Evolutionary conservation across 2,329 filamentous ascomycete genomes (phyloP), one percentile per base, ranked within the genome.

Genomic region (Hawksworthiomyces lignivorus): DNA sequence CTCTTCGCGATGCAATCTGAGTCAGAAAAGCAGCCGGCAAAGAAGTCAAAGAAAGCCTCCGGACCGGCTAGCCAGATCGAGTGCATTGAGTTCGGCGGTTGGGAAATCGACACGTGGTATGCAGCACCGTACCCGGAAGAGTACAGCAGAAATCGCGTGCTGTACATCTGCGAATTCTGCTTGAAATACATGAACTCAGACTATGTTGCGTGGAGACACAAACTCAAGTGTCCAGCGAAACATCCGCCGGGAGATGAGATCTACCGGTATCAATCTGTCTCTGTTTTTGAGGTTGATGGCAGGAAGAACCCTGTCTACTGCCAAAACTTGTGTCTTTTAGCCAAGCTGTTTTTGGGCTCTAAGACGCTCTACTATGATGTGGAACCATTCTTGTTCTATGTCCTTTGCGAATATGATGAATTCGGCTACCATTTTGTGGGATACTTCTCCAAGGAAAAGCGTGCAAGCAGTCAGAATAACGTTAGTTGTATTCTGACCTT

Each of bases 121-220:
- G 90, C 92, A 22, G 92, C 92, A 29, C 94, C 92, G 11, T 98
- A 98, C 59, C 92, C 92, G 0, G 92, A 96, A 59, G 92, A 98
- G 63, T 98, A 98, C 68, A 97, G 88, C 60, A 81, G 90, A 50
- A 97, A 98, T 58, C 82, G 87, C 22, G 85, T 95, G 28, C 75
- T 98, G n/a, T 97, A 95, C 63, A 97, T 98, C 49, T 98, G 92
- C 71, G 94, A 98, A 62, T 98, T 97, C 62, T 98, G 92, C 60
- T 72, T 98, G 46, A 98, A 97, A 64, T 98, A 98, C 67, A 96
- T 98, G 88, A 95, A 94, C 62, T 97, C 92, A 15, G 90, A 96
- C 60, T 97, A 94, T 55, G 92, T 98, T 21, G 90, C 92, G 12
- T 97, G 90, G 87, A 79, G 92, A 40, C 92, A 98, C 64, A 97